A percentile compares a stretch with the other conserved stretches of the same genome.
Evolutionary conservation across 148 eudicot species (phyloP).

Genomic region (Chenopodium quinoa): DNA sequence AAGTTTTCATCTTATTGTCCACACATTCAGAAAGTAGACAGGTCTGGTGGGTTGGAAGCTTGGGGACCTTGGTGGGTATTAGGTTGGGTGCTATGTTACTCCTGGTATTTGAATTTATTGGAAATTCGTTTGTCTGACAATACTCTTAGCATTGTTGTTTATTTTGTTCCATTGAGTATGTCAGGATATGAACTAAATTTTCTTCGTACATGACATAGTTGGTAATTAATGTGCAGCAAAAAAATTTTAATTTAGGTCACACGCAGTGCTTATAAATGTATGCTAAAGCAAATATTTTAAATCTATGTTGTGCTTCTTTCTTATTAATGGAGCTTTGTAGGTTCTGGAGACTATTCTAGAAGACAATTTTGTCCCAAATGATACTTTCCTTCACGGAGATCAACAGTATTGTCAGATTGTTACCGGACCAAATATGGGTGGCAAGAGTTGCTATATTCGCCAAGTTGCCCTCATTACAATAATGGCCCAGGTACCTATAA

Average conservation of each 20-base stretch:
- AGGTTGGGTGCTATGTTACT: neutral
- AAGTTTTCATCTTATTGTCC: too few relatives aligned
- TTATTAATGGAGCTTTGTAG: constrained; percentile 33
- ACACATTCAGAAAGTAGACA: too few relatives aligned
- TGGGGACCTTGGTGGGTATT: neutral
- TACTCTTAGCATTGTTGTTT: neutral
- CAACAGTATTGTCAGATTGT: constrained; percentile 78
- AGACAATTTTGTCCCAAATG: constrained; percentile 89
- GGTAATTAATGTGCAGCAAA: neutral
- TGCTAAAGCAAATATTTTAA: too few relatives aligned
- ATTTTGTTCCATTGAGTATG: neutral
- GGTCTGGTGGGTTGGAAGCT: too few relatives aligned
- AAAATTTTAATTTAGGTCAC: neutral
- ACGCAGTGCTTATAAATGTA: neutral
- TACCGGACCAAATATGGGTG: constrained; percentile 99
- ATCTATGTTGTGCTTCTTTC: neutral
- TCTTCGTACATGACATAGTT: neutral
- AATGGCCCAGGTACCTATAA: constrained; percentile 79
- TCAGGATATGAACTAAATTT: too few relatives aligned
- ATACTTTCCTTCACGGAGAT: constrained; percentile 64
- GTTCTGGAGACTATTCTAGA: constrained; percentile 77
- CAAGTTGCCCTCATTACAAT: constrained; percentile 92
- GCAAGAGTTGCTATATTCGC: constrained; percentile 98
- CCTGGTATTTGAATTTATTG: neutral
- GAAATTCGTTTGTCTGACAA: neutral